phyloP scores from a whole-genome alignment of 192 early-diverging fungal genomes.

The Phlyctochytrium planicorne region DNA sequence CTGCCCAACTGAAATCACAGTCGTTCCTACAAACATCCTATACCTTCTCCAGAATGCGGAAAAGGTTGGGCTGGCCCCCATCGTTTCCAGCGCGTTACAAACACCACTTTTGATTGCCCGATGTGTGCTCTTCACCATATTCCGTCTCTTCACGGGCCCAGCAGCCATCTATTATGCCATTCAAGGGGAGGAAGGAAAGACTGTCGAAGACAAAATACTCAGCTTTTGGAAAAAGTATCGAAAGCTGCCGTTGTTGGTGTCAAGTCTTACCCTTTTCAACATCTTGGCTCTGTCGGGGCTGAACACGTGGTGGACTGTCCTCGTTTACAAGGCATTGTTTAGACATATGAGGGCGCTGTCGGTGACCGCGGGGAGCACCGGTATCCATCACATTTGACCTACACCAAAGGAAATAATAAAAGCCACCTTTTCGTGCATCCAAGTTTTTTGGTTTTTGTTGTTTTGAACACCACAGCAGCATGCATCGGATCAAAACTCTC shows the following conservation, averaged over 20 bases:
- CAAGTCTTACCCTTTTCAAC: neutral
- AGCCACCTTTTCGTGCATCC: too few relatives aligned
- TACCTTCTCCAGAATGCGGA: neutral
- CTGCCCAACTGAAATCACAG: neutral
- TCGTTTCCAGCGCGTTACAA: neutral
- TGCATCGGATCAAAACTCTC: neutral
- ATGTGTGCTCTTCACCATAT: neutral
- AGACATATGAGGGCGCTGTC: neutral
- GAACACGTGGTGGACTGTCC: neutral
- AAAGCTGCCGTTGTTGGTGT: neutral
- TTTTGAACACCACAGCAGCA: neutral
- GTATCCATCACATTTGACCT: neutral
- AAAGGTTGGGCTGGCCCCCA: neutral
- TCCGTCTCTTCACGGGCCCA: neutral
- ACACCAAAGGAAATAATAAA: neutral
- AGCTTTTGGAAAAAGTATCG: neutral
- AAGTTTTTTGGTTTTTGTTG: too few relatives aligned
- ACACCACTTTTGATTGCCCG: neutral
- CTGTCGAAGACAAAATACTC: neutral
- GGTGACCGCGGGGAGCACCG: neutral
- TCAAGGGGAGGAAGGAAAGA: neutral
- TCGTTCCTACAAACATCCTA: neutral
- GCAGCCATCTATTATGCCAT: neutral
- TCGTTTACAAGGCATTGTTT: neutral
- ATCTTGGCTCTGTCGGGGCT: conserved; percentile 1